Conservation (phyloP, 1,284 basidiomycete genomes). For the Cryptococcus sp. region DNA sequence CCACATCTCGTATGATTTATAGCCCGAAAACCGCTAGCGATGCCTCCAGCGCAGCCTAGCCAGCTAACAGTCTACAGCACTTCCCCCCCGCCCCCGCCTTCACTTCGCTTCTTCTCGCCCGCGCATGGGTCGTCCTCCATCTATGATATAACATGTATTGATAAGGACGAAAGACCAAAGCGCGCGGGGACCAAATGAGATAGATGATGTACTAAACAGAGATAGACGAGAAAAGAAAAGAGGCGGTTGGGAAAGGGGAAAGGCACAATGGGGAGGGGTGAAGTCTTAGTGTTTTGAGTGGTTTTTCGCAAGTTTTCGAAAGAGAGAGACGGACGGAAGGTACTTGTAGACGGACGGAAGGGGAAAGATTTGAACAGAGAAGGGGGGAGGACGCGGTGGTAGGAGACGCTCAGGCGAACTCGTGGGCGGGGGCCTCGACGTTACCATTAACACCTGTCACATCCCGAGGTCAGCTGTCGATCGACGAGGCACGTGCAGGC, state of each 20-base stretch:
- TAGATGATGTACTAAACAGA: background rate
- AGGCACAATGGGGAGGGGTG: conserved; percentile 4
- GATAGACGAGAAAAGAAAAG: background rate
- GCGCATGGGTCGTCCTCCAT: too few species aligned
- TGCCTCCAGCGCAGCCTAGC: too few species aligned
- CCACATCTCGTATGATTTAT: too few species aligned
- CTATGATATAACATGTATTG: too few species aligned
- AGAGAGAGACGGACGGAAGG: conserved; percentile 23
- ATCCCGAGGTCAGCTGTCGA: background rate
- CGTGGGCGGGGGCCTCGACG: conserved; percentile 16
- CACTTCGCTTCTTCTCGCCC: too few species aligned
- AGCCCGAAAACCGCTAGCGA: too few species aligned
- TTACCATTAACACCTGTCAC: conserved; percentile 34
- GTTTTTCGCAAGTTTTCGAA: background rate
- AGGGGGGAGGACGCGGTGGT: background rate
- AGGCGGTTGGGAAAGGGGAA: conserved; percentile 1
- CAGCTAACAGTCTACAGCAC: too few species aligned
- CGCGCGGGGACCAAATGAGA: background rate
- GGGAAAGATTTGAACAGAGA: conserved; percentile 6
- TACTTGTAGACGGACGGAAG: conserved; percentile 16
- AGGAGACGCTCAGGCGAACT: conserved; percentile 13
- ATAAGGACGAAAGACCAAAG: background rate
- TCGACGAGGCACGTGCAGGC: background rate
- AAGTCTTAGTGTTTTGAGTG: background rate
- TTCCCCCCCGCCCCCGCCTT: too few species aligned